Percentiles rank a stretch among this genome's conserved stretches.
Evolutionary conservation across 1,284 basidiomycete species (phyloP).

Genomic region (Waitea zeae): DNA sequence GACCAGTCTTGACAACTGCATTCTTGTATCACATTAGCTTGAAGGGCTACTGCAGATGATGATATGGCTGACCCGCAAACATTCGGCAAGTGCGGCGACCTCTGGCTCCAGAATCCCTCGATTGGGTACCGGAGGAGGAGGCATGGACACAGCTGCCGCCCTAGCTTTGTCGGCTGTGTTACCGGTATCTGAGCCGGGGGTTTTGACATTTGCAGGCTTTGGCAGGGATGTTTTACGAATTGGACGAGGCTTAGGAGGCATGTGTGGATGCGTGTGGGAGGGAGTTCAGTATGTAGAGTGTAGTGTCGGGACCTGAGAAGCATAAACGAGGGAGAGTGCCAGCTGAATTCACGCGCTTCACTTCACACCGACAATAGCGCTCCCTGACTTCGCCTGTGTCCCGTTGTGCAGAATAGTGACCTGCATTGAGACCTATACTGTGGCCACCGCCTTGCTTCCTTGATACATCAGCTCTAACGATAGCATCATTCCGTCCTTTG

Average conservation of each 20-base stretch:
- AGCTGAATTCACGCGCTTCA: no score
- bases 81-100: conserved; percentile 32
- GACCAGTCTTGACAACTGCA: conserved; percentile 47
- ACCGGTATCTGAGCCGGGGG: neutral
- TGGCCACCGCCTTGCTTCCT: no score
- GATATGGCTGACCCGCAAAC: conserved; percentile 29
- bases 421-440: no score
- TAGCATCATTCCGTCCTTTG: no score
- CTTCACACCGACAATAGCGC: no score
- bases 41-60: neutral
- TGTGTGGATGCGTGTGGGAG: no score
- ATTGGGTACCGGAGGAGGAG: conserved; percentile 21
- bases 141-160: conserved; percentile 42
- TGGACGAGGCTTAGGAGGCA: conserved; percentile 14
- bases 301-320: no score
- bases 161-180: conserved; percentile 6
- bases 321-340: no score
- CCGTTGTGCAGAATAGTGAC: no score
- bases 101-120: conserved; percentile 43
- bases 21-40: conserved; percentile 21
- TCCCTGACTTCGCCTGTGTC: no score
- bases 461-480: no score
- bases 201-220: conserved; percentile 1
- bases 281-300: no score
- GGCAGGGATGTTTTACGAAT: conserved; percentile 3